Evolutionary conservation across 2,329 filamentous ascomycete genomes (phyloP), one percentile per base, ranked within the genome.

Genomic region (Didymella exigua): DNA sequence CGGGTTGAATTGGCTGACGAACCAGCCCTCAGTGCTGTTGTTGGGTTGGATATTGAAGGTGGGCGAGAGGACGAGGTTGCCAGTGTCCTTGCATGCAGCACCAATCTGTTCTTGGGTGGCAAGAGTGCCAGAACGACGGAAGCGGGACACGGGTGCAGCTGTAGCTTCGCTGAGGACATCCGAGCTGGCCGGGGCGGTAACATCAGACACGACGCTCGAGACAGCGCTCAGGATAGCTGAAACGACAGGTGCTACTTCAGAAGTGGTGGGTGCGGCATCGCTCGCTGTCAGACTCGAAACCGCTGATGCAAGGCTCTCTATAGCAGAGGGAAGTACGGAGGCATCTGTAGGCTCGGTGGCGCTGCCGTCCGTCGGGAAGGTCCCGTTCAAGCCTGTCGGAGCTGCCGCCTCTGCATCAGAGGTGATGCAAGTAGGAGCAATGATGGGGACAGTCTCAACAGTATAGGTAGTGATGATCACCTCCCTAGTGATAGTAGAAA

Each of bases 1-100:
- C 14, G 51, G 41, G 43, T 68, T 61, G 23, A 49, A 52, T 2
- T 61, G 37, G 8, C 50, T 52, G 34, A 59, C 52, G 11, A 58
- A 58, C 70, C 69, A 73, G 29, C 63, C 62, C 4, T 61, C 37
- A 0, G 66, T 60, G 26, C 48, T 48, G 42, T 52, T 51, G 37
- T 61, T 58, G 2, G 43, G 44, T 18, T 42, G 37, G n/a, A 62
- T 54, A 26, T 60, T 56, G 41, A 73, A 70, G 46, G 56, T 57
- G 5, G 69, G 56, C 44, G 73, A 72, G 30, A 62, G 62, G 7
- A 73, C 49, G 38, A 69, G 55, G 56, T 70, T 72, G 8, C 23
- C 46, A 4, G 34, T 44, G 34, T 65, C 50, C 10, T 56, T 58
- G 56, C 69, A 74, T 5, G 68, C 66, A 29, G 63, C 61, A 19